Evolutionary conservation across 139 green algal genomes (phyloP).

Genomic region (Pseudopediastrum boryanum): DNA sequence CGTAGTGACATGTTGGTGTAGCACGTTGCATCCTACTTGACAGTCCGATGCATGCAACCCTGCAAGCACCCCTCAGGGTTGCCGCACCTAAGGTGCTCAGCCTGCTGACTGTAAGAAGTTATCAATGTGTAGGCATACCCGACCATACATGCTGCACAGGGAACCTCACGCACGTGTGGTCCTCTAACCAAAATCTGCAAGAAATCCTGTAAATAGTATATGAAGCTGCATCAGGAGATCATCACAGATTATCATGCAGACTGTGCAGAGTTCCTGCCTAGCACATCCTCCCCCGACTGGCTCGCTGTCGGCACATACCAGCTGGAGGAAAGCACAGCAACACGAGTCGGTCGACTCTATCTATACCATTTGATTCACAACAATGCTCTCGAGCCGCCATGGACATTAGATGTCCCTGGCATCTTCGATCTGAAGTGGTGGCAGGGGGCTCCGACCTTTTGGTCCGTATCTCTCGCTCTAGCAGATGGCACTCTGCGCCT

Average conservation of each 20-base stretch:
- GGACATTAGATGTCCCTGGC: conserved; percentile 48
- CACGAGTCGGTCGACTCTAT: conserved; percentile 55
- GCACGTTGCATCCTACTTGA: no score
- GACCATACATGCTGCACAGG: no score
- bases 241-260: conserved; percentile 48
- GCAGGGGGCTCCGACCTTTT: not conserved
- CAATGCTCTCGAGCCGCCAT: conserved; percentile 5
- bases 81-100: no score
- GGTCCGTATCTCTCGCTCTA: conserved; percentile 29
- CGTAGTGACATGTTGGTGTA: no score
- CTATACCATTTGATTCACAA: conserved; percentile 38
- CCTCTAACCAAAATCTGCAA: no score
- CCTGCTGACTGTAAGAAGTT: no score
- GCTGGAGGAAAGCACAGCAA: conserved; percentile 57
- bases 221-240: conserved; percentile 31
- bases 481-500: conserved; percentile 39
- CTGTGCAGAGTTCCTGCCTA: conserved; percentile 50
- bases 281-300: not conserved
- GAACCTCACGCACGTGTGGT: no score
- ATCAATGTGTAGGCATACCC: no score
- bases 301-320: conserved; percentile 77
- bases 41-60: no score
- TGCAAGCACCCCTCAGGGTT: no score
- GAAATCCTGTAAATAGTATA: no score
- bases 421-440: conserved; percentile 67